Base-by-base conservation (phyloP, 1,284 basidiomycete genomes). In the Puccinia novopanici region DNA sequence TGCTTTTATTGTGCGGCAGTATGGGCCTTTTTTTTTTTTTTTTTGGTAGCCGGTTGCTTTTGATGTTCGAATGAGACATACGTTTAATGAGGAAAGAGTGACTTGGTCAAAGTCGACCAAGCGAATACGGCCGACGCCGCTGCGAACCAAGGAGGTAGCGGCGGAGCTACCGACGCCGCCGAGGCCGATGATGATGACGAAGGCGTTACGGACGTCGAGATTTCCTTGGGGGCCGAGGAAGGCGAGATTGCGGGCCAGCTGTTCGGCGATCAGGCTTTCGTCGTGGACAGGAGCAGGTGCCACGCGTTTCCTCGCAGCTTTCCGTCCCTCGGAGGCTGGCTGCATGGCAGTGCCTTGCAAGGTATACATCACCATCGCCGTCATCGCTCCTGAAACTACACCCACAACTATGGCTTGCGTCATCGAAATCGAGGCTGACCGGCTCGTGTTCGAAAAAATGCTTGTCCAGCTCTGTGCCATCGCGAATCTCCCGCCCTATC, bases 161-260 rank as follows among this genome's bases (percentile, higher is more conserved):
- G 91, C 92, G 92, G 94, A 96, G 83, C 92, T 94, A 0, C 96
- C 95, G 0, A 99, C 97, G 6, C 97, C 97, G 80, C 97, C 97
- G 82, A 95, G 94, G 3, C 97, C 97, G 10, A 99, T 90, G 30
- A 99, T 88, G 27, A 94, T 93, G 3, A 98, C 94, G 24, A 89
- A 91, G 9, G 90, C 90, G 30, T 89, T 85, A 80, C 97, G 89
- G 61, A 99, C 89, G 83, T 90, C 91, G 15, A 87, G 85, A 94
- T 98, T 97, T 34, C 91, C 90, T 52, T 95, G 92, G 48, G 96
- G 93, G 0, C 94, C 94, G 70, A 99, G 92, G 87, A 99, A 98
- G 27, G 92, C 91, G 85, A 97, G 98, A 87, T 98, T 98, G 65
- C 97, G 88, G 8, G 95, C 92, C 54, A 99, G 89, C 86, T 98